Evolutionary conservation across 2,329 filamentous ascomycete genomes (phyloP).

Genomic region (Cladosporium sp.): DNA sequence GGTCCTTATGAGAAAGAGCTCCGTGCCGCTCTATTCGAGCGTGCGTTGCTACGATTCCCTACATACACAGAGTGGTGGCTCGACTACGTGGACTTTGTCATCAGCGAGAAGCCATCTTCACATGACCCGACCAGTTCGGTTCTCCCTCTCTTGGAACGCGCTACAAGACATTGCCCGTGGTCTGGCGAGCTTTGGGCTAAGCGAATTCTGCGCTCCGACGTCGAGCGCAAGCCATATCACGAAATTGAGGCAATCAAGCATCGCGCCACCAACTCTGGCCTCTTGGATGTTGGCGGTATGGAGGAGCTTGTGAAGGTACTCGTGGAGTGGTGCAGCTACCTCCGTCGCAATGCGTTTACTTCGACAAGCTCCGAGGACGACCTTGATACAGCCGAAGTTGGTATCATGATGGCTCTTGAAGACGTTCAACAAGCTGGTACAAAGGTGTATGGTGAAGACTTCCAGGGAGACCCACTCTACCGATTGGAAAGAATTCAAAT

Average conservation of each 20-base stretch:
- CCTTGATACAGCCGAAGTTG: conserved; percentile 85
- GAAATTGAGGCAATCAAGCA: conserved; percentile 91
- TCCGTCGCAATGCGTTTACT: conserved; percentile 81
- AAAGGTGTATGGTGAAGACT: conserved; percentile 73
- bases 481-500: conserved; percentile 89
- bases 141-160: conserved; percentile 74
- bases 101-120: conserved; percentile 47
- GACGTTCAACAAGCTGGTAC: conserved; percentile 78
- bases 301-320: conserved; percentile 88
- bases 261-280: conserved; percentile 79
- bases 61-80: conserved; percentile 78
- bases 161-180: conserved; percentile 89
- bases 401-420: conserved; percentile 81
- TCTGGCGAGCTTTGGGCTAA: conserved; percentile 89
- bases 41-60: conserved; percentile 73
- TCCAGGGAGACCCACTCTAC: conserved; percentile 84
- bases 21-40: conserved; percentile 69
- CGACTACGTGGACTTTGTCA: conserved; percentile 76
- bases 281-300: conserved; percentile 83
- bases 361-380: conserved; percentile 74
- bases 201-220: conserved; percentile 81
- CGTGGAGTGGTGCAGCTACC: conserved; percentile 89
- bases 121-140: conserved; percentile 39
- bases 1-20: conserved; percentile 54
- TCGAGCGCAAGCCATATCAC: conserved; percentile 72